These are phyloP conservation scores for Pigoraptor vietnamica DNA, from an alignment of 78 protist genomes.

Conservation along the genomic window DNA sequence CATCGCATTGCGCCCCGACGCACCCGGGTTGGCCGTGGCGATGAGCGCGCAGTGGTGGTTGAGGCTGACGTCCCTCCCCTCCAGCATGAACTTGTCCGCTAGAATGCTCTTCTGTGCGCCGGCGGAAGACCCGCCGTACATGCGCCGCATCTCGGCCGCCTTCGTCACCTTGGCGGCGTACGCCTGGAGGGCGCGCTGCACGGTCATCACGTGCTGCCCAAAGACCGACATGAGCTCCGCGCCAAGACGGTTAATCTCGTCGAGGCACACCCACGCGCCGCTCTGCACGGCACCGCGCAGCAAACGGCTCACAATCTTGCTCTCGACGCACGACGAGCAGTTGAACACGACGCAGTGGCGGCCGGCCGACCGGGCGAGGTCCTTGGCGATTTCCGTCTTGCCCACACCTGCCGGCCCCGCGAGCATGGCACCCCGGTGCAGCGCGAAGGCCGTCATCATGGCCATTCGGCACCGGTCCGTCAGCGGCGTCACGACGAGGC, in stretches of 20 bases:
- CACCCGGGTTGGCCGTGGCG: constrained; percentile 89
- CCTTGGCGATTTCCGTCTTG: constrained; percentile 40
- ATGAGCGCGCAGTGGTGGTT: constrained; percentile 44
- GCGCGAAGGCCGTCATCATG: constrained; percentile 62
- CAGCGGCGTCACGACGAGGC: constrained; percentile 89
- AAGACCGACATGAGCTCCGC: constrained; percentile 61
- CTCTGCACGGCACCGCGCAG: constrained; percentile 64
- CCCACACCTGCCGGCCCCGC: constrained; percentile 93
- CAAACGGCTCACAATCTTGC: constrained; percentile 38
- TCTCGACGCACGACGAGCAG: constrained; percentile 44
- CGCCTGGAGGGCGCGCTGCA: constrained; percentile 40
- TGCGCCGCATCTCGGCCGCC: background rate
- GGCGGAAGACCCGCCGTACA: background rate
- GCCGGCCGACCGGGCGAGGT: constrained; percentile 57
- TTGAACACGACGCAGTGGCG: constrained; percentile 26
- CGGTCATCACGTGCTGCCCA: constrained; percentile 69
- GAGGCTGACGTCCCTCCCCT: constrained; percentile 44
- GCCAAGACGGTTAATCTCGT: constrained; percentile 86
- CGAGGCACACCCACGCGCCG: constrained; percentile 84
- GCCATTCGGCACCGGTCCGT: constrained; percentile 80
- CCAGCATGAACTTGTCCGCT: constrained; percentile 19
- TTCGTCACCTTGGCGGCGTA: background rate
- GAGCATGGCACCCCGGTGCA: constrained; percentile 69
- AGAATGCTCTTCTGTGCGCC: background rate
- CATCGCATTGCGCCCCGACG: constrained; percentile 66